Evolutionary conservation across 2,329 filamentous ascomycete species (phyloP).

Genomic region (Sarocladiaceae sp.): DNA sequence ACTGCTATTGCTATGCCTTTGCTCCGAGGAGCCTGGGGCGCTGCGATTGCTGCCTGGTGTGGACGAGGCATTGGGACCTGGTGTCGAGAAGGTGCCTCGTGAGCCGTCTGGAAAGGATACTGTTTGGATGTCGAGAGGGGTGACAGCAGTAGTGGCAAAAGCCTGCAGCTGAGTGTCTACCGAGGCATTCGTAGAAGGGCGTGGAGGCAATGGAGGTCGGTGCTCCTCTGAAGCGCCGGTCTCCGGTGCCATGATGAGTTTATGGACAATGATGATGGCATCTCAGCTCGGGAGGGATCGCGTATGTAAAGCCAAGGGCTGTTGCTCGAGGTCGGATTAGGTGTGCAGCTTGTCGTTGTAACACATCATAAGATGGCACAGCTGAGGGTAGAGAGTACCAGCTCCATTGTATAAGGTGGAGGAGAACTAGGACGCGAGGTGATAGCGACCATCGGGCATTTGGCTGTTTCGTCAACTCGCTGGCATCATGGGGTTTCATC

Average conservation of each 20-base stretch:
- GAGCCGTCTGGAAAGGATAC: slow-evolving; percentile 66
- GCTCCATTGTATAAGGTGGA: no score
- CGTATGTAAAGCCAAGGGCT: no score
- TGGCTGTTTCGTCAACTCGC: no score
- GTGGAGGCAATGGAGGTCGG: slow-evolving; percentile 51
- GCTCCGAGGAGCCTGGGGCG: slow-evolving; percentile 32
- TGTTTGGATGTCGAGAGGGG: slow-evolving; percentile 72
- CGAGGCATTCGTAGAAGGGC: slow-evolving; percentile 31
- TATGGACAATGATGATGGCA: slow-evolving; percentile 18
- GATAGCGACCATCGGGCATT: no score
- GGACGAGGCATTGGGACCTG: slow-evolving; percentile 23
- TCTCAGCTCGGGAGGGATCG: slow-evolving; percentile 18
- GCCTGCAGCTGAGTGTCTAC: slow-evolving; percentile 42
- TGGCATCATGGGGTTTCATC: no score
- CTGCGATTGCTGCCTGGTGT: slow-evolving; percentile 31
- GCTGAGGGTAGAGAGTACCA: no score
- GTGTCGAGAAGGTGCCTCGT: slow-evolving; percentile 53
- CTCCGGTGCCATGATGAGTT: slow-evolving; percentile 22
- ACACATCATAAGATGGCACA: neutral
- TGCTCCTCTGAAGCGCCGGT: slow-evolving; percentile 28
- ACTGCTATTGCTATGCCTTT: slow-evolving; percentile 22
- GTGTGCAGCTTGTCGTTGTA: no score
- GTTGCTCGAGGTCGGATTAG: no score
- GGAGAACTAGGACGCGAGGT: no score
- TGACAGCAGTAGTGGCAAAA: slow-evolving; percentile 77